These are phyloP conservation scores for Clonostachys rhizophaga DNA, from an alignment of 2,329 filamentous ascomycete genomes.

Conservation along the genomic window DNA sequence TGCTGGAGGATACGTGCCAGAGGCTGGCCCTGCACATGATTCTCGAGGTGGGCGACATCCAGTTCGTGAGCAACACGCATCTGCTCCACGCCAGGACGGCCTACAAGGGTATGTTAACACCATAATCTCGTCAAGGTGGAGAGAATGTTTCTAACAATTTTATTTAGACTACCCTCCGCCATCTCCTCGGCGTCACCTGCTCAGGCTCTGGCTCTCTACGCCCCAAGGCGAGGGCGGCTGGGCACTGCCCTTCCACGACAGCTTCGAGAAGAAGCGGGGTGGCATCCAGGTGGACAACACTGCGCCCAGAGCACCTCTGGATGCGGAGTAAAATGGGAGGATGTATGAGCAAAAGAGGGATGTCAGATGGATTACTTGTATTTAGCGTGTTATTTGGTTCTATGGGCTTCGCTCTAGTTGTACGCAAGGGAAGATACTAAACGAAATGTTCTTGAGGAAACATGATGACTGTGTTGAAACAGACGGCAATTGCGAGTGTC, in stretches of 20 bases:
- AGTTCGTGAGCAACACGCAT: constrained; percentile 77
- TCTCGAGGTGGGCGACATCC: constrained; percentile 81
- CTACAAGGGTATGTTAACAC: constrained; percentile 45
- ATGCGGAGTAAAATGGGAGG: constrained; percentile 58
- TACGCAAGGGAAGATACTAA: too few species aligned
- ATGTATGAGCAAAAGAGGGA: too few species aligned
- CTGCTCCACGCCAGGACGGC: constrained; percentile 77
- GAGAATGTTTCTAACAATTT: not conserved
- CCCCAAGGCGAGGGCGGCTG: constrained; percentile 81
- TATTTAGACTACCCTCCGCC: not conserved
- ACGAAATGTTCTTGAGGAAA: too few species aligned
- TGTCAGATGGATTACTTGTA: too few species aligned
- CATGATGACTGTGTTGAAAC: too few species aligned
- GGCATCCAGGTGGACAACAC: constrained; percentile 84
- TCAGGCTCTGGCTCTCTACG: constrained; percentile 80
- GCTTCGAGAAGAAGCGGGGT: constrained; percentile 77
- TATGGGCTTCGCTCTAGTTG: too few species aligned
- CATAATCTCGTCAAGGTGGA: not conserved
- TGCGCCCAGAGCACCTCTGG: constrained; percentile 67
- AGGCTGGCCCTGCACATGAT: constrained; percentile 76
- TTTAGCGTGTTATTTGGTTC: too few species aligned
- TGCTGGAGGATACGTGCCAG: constrained; percentile 66
- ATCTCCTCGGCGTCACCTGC: constrained; percentile 59
- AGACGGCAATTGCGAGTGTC: too few species aligned
- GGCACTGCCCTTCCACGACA: constrained; percentile 79